phyloP scores from a whole-genome alignment of 2,329 filamentous ascomycete species.

The Venturia oleaginea region DNA sequence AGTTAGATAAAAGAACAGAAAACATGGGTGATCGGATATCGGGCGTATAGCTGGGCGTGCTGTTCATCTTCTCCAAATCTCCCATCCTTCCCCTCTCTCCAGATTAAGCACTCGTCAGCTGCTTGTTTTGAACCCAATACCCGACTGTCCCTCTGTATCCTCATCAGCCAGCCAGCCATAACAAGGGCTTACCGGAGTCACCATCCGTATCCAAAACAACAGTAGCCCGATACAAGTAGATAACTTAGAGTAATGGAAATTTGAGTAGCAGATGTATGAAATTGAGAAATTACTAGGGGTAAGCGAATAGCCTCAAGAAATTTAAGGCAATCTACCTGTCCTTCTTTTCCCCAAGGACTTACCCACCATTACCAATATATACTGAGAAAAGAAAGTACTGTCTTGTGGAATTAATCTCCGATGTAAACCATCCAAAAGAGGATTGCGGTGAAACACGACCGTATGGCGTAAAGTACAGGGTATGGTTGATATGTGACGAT shows the following conservation, averaged over 20 bases:
- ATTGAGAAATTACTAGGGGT: neutral
- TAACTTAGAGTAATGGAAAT: neutral
- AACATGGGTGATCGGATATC: neutral
- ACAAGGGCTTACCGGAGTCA: neutral
- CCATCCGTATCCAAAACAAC: neutral
- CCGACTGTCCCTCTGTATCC: neutral
- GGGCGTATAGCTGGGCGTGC: neutral
- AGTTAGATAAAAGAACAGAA: neutral
- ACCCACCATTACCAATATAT: conserved; percentile 5
- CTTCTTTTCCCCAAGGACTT: neutral
- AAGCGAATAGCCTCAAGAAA: neutral
- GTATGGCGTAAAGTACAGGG: neutral
- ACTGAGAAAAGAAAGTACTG: conserved; percentile 1
- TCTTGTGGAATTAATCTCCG: neutral
- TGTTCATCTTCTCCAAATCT: neutral
- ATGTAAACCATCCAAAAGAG: neutral
- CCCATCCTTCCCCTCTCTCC: neutral
- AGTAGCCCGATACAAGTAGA: neutral
- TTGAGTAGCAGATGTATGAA: neutral
- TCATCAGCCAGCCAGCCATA: neutral
- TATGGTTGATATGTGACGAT: neutral
- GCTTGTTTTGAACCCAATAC: neutral
- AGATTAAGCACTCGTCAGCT: neutral
- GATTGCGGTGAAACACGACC: neutral
- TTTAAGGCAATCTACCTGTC: neutral